Evolutionary conservation across 805 yeast species (phyloP).

Genomic region (Sporopachydermia lactativora): DNA sequence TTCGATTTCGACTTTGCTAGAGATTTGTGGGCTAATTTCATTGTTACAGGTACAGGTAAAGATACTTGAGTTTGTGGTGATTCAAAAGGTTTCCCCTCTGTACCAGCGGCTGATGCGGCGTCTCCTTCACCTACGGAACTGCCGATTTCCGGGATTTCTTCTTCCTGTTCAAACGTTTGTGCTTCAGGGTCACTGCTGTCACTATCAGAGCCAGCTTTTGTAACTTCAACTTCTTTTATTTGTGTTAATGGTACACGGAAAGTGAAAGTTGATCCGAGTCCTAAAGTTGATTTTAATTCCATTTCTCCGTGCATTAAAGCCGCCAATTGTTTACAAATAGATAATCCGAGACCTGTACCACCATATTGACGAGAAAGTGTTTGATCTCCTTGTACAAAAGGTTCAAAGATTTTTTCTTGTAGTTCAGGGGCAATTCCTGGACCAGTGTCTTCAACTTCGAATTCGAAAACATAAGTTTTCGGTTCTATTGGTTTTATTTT

Average conservation of each 20-base stretch:
- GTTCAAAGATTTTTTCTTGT: constrained; percentile 82
- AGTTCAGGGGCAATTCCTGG: constrained; percentile 82
- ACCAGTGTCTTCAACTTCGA: constrained; percentile 80
- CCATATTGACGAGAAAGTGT: constrained; percentile 83
- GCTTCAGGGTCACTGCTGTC: constrained; percentile 5
- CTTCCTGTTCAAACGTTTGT: constrained; percentile 13
- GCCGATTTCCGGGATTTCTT: no score
- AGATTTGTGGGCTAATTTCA: not conserved
- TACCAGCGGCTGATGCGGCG: not conserved
- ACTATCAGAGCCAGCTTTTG: constrained; percentile 7
- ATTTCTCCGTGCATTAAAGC: constrained; percentile 83
- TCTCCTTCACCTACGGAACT: constrained; percentile 15
- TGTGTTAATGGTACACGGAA: constrained; percentile 70
- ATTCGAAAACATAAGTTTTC: constrained; percentile 43
- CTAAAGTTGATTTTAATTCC: constrained; percentile 56
- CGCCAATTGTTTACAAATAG: constrained; percentile 83
- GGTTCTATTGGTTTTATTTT: constrained; percentile 13
- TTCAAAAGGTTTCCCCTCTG: not conserved
- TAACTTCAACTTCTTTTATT: constrained; percentile 35
- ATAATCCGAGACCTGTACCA: constrained; percentile 89
- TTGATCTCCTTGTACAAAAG: constrained; percentile 95
- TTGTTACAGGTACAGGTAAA: not conserved
- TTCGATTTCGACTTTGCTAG: not conserved
- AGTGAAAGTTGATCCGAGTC: constrained; percentile 73
- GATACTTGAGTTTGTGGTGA: no score